A percentile compares a stretch with the other conserved stretches of the same genome.
Conservation (phyloP, 176 grass and related monocot species). For the Carex pumila region DNA sequence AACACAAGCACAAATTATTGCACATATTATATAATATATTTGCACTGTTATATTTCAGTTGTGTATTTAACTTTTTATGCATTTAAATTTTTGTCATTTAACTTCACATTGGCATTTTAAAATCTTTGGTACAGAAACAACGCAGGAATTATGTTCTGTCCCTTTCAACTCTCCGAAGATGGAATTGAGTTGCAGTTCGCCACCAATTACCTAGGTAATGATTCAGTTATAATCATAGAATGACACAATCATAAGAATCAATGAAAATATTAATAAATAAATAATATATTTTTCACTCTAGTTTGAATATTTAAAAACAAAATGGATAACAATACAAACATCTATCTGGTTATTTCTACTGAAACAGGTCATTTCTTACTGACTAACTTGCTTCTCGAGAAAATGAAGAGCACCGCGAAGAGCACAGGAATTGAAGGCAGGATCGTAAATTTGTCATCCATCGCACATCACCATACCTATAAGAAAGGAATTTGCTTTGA, state of each 20-base stretch:
- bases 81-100: neutral
- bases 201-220: constrained; percentile 87
- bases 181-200: constrained; percentile 87
- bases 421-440: constrained; percentile 65
- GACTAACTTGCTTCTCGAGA: constrained; percentile 86
- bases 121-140: constrained; percentile 66
- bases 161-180: constrained; percentile 80
- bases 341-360: constrained; percentile 2
- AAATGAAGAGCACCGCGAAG: constrained; percentile 69
- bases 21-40: neutral
- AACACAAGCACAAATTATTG: neutral
- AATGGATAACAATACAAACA: neutral
- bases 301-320: neutral
- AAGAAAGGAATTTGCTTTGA: constrained; percentile 64
- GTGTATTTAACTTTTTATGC: neutral
- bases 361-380: constrained; percentile 84
- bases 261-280: neutral
- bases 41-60: neutral
- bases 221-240: neutral
- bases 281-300: neutral
- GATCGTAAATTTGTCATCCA: constrained; percentile 83
- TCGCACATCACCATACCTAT: constrained; percentile 78
- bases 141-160: constrained; percentile 92
- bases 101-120: neutral
- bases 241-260: neutral